A percentile compares a stretch with the other conserved stretches of the same genome.
Conservation (phyloP, 257 asterid species). For the Penstemon barbatus region DNA sequence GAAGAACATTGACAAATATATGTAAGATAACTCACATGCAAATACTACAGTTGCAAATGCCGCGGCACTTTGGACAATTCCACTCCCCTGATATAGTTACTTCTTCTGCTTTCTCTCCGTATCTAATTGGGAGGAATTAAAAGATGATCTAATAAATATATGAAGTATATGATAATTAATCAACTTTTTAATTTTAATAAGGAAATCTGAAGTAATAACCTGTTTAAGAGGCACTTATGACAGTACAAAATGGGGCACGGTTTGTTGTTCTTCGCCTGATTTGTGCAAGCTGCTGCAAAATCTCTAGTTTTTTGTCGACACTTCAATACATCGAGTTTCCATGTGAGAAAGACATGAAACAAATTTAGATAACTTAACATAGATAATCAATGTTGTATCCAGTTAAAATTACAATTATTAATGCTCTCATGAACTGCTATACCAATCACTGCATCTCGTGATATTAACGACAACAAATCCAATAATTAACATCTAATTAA, state of each 20-base stretch:
- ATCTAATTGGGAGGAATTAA: conserved; percentile 39
- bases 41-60: conserved; percentile 41
- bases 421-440: background rate
- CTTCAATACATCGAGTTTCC: conserved; percentile 34
- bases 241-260: conserved; percentile 34
- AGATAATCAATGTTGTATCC: background rate
- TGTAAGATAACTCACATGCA: conserved; percentile 60
- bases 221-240: conserved; percentile 78
- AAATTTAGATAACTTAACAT: conserved; percentile 13
- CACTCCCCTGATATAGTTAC: conserved; percentile 56
- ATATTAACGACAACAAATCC: background rate
- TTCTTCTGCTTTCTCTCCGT: conserved; percentile 79
- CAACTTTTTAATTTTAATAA: background rate
- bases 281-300: conserved; percentile 59
- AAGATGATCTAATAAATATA: background rate
- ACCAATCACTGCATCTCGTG: background rate
- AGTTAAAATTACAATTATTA: background rate
- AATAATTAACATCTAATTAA: background rate
- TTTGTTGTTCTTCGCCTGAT: conserved; percentile 39
- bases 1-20: background rate
- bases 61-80: conserved; percentile 74
- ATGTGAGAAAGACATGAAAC: conserved; percentile 21
- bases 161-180: background rate
- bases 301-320: conserved; percentile 86
- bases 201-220: conserved; percentile 37